These are phyloP conservation scores for Penicillium expansum DNA, from an alignment of 2,329 filamentous ascomycete genomes.

Conservation along the genomic window DNA sequence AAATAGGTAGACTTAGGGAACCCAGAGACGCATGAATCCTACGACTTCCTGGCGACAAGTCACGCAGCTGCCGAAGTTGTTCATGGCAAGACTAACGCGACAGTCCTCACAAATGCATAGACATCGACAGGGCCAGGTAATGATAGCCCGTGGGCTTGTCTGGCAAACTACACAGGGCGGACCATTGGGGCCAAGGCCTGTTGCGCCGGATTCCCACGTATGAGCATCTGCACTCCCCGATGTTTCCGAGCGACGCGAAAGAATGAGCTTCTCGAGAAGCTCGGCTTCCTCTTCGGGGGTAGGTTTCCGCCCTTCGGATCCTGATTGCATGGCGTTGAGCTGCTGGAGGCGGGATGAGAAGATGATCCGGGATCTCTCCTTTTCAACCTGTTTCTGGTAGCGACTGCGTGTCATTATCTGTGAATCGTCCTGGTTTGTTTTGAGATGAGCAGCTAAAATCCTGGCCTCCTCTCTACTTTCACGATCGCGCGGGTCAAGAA, in stretches of 20 bases:
- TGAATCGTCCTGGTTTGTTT: constrained; percentile 49
- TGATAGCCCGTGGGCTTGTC: constrained; percentile 75
- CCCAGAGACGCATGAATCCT: constrained; percentile 87
- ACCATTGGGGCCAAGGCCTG: constrained; percentile 68
- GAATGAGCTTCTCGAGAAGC: constrained; percentile 58
- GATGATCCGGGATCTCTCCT: constrained; percentile 68
- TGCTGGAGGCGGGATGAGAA: constrained; percentile 46
- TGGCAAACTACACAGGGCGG: constrained; percentile 95
- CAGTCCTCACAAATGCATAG: constrained; percentile 94
- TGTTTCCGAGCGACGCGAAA: constrained; percentile 49
- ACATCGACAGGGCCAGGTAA: constrained; percentile 96
- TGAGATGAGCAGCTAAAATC: constrained; percentile 75
- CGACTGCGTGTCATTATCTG: constrained; percentile 77
- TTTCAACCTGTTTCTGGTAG: constrained; percentile 66
- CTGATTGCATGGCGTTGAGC: constrained; percentile 8
- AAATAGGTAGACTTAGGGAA: constrained; percentile 54
- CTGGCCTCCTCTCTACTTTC: constrained; percentile 79
- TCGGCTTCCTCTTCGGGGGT: constrained; percentile 55
- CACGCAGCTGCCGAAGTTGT: constrained; percentile 95
- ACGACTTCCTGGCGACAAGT: constrained; percentile 86
- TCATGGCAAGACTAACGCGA: constrained; percentile 87
- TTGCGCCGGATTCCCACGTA: constrained; percentile 68
- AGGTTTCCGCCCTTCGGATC: constrained; percentile 31
- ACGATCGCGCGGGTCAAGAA: constrained; percentile 74
- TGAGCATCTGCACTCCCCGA: constrained; percentile 14